These are phyloP conservation scores for Apophysomyces ossiformis DNA, from an alignment of 371 early-diverging fungal species.

Conservation along the genomic window DNA sequence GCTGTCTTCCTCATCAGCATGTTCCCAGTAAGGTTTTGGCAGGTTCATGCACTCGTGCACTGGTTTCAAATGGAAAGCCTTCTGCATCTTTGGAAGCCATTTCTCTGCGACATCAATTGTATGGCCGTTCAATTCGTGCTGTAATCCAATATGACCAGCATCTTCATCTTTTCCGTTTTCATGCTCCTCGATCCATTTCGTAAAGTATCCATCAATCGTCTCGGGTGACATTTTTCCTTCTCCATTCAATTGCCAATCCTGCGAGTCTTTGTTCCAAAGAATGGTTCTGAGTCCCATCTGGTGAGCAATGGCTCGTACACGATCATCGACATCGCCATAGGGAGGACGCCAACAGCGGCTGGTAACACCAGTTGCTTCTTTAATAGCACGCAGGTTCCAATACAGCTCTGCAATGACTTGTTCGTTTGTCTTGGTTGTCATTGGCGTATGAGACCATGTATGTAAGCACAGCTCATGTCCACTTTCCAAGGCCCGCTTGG, in stretches of 20 bases:
- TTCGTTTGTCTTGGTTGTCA: slow-evolving; percentile 54
- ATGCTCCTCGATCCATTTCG: slow-evolving; percentile 40
- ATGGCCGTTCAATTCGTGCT: slow-evolving; percentile 54
- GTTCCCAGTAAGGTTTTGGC: slow-evolving; percentile 53
- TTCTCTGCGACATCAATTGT: slow-evolving; percentile 44
- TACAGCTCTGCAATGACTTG: slow-evolving; percentile 59
- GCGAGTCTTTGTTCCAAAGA: slow-evolving; percentile 36
- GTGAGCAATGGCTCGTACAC: slow-evolving; percentile 46
- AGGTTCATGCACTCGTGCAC: slow-evolving; percentile 52
- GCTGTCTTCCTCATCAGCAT: slow-evolving; percentile 7
- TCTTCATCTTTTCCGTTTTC: slow-evolving; percentile 26
- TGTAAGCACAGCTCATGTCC: slow-evolving; percentile 54
- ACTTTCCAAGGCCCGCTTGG: slow-evolving; percentile 37
- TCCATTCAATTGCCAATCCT: slow-evolving; percentile 41
- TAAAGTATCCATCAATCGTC: slow-evolving; percentile 42
- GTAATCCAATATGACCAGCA: slow-evolving; percentile 53
- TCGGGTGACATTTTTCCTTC: slow-evolving; percentile 26
- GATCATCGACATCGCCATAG: slow-evolving; percentile 53
- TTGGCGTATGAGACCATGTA: slow-evolving; percentile 37
- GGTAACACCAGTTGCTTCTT: slow-evolving; percentile 50
- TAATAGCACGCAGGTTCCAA: slow-evolving; percentile 48
- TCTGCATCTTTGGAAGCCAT: slow-evolving; percentile 51
- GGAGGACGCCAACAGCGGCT: slow-evolving; percentile 58
- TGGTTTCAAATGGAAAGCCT: slow-evolving; percentile 41
- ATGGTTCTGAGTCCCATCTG: slow-evolving; percentile 45